A percentile compares a stretch with the other conserved stretches of the same genome.
Conservation (phyloP, 2,329 filamentous ascomycete species). For the Colletotrichum orchidophilum region DNA sequence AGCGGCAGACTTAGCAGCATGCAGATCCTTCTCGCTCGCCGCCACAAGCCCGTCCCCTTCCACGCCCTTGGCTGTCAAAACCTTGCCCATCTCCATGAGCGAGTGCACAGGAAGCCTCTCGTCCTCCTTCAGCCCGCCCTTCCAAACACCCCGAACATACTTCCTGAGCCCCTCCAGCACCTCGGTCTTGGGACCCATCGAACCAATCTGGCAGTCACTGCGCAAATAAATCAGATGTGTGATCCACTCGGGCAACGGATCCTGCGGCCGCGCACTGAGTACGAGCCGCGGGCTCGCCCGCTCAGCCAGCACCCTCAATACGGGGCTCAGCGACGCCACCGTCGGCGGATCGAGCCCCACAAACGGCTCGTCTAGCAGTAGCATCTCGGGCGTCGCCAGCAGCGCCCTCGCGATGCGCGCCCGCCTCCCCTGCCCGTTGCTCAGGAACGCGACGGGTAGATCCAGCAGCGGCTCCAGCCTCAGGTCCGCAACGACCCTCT, state of each 20-base stretch:
- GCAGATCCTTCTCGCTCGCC: conserved; percentile 33
- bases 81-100: conserved; percentile 60
- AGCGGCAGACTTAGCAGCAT: conserved; percentile 7
- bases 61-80: conserved; percentile 52
- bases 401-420: conserved; percentile 90
- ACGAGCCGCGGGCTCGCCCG: conserved; percentile 76
- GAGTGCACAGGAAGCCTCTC: conserved; percentile 57
- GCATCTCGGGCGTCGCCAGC: conserved; percentile 78
- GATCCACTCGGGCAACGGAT: conserved; percentile 89
- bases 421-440: conserved; percentile 90
- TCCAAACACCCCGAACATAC: conserved; percentile 58
- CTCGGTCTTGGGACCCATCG: conserved; percentile 71
- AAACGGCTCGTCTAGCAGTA: conserved; percentile 93
- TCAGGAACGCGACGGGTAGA: conserved; percentile 88
- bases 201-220: conserved; percentile 70
- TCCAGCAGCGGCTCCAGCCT: conserved; percentile 74
- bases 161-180: conserved; percentile 65
- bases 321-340: conserved; percentile 72
- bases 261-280: conserved; percentile 83
- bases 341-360: conserved; percentile 95
- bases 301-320: conserved; percentile 75
- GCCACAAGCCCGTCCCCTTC: conserved; percentile 48
- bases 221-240: conserved; percentile 82
- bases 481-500: conserved; percentile 74
- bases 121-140: conserved; percentile 55